A percentile compares a stretch with the other conserved stretches of the same genome.
These are phyloP conservation scores for Xanthoconium separans DNA, from an alignment of 1,284 basidiomycete species.

Conservation along the genomic window DNA sequence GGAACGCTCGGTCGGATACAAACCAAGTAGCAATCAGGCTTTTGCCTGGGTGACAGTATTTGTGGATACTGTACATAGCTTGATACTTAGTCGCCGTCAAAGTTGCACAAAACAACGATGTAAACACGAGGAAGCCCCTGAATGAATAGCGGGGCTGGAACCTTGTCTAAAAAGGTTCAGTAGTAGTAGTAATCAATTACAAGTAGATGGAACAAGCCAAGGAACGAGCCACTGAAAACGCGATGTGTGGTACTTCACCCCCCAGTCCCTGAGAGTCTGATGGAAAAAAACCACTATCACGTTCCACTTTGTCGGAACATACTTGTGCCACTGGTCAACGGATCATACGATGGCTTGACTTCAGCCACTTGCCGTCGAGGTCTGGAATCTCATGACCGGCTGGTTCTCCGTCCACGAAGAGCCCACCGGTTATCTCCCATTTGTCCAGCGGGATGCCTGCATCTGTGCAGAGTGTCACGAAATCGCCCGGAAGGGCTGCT, in stretches of 20 bases:
- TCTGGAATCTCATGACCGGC: constrained; percentile 37
- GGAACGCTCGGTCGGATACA: constrained; percentile 4
- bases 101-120: constrained; percentile 22
- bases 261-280: constrained; percentile 8
- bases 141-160: constrained; percentile 20
- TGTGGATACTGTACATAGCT: constrained; percentile 18
- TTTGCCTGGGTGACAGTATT: constrained; percentile 10
- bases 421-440: constrained; percentile 41
- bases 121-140: constrained; percentile 29
- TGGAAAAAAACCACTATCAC: neutral
- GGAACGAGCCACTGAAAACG: constrained; percentile 13
- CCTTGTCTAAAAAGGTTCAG: constrained; percentile 25
- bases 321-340: constrained; percentile 9
- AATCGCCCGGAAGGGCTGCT: constrained; percentile 54
- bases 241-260: constrained; percentile 11
- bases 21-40: constrained; percentile 15
- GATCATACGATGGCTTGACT: constrained; percentile 12
- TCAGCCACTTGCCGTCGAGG: constrained; percentile 43
- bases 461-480: constrained; percentile 45
- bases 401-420: constrained; percentile 45
- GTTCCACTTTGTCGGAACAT: constrained; percentile 6
- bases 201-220: constrained; percentile 11
- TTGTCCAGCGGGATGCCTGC: constrained; percentile 40
- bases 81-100: constrained; percentile 24
- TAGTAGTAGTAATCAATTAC: constrained; percentile 15